These are phyloP conservation scores for Nannochloropsis salina DNA, from an alignment of 108 stramenopile genomes.

Conservation along the genomic window DNA sequence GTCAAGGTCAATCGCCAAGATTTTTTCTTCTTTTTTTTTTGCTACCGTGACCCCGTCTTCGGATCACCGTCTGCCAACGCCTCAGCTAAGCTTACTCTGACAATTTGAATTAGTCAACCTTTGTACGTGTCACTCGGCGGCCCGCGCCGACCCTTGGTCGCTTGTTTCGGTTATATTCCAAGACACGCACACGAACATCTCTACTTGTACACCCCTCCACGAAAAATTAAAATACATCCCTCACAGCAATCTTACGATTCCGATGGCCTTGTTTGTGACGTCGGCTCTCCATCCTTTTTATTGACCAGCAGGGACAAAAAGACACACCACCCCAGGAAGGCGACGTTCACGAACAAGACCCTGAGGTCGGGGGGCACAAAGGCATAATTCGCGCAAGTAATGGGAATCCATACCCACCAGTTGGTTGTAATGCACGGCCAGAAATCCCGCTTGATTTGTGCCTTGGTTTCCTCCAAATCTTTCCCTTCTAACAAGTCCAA, in stretches of 20 bases:
- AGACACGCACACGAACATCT: background rate
- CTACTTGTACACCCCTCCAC: background rate
- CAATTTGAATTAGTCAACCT: too few species aligned
- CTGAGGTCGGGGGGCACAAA: background rate
- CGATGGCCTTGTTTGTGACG: background rate
- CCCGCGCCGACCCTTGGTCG: too few species aligned
- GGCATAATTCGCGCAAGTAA: background rate
- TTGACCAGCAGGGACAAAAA: slow-evolving; percentile 1
- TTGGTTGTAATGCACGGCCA: background rate
- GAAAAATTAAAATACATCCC: too few species aligned
- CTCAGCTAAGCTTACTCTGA: too few species aligned
- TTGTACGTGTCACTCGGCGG: too few species aligned
- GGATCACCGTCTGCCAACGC: too few species aligned
- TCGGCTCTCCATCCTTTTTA: slow-evolving; percentile 9
- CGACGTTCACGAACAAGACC: background rate
- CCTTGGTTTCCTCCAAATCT: background rate
- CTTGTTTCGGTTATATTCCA: too few species aligned
- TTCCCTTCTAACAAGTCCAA: background rate
- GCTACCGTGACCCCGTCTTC: too few species aligned
- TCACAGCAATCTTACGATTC: background rate
- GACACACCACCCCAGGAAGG: background rate
- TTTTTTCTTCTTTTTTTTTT: too few species aligned
- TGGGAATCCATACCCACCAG: slow-evolving; percentile 6
- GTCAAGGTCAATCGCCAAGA: too few species aligned
- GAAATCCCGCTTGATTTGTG: slow-evolving; percentile 9